Base-by-base conservation (phyloP, 1,139 yeast species). In the Taphrina confusa region DNA sequence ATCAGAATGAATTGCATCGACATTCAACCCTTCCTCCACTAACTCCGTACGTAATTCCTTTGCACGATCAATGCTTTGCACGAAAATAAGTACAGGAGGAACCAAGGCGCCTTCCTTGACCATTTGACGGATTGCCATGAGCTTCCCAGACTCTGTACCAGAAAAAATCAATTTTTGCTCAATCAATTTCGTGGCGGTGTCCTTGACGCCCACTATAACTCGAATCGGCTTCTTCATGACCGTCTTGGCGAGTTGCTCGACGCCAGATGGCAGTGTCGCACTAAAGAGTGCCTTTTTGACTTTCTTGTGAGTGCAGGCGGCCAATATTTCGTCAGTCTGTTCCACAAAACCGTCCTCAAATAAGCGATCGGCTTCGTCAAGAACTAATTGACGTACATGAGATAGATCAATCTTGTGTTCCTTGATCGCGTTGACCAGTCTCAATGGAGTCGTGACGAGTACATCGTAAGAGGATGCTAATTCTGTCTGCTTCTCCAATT, bases 361-460 rank as follows among this genome's bases (percentile, higher is more conserved):
- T 60, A 94, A 76, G 68, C 88, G 87, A 76, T 94, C 99, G 3
- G 97, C 97, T 75, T 92, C 99, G 77, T 94, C 99, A 67, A 94
- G 82, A 16, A 92, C 80, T 60, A 92, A 75, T 69, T 83, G 85
- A 66, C 85, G 84, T 16, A 91, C 90, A 40, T 75, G 75, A 1
- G 83, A 74, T 57, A 92, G 76, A 67, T 83, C 85, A 36, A 82
- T 67, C 2, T 78, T 72, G 40, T 80, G 88, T 57, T 77, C 77
- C 64, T 85, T 82, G 37, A 89, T 81, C 50, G 88, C 78, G 66
- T 90, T 96, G 49, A 92, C 85, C 64, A 92, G 79, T 68, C 97
- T 78, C 68, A 89, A 77, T 2, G 99, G 99, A 0, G 98, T 94
- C 1, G 95, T 76, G 3, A 94, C 86, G 37, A 92, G 70, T 9